Evolutionary conservation across 1,139 yeast genomes (phyloP), one percentile per base, ranked within the genome.

Genomic region (Oligophagozyma castellii): DNA sequence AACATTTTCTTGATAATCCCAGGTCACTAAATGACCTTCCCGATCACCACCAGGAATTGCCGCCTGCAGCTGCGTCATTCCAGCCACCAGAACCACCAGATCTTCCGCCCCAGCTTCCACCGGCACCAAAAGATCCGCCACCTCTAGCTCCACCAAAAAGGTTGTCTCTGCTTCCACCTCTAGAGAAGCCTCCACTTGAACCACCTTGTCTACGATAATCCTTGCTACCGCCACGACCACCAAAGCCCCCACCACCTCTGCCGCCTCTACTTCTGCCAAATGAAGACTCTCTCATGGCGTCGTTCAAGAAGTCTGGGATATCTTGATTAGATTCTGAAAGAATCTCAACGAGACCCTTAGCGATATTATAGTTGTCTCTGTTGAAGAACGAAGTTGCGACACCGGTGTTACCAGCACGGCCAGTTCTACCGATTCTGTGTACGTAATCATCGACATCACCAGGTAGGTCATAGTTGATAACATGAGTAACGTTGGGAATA

Each of bases 391-490:
- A 93, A 45, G 95, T 86, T 44, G 98, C 95, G 51, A 80, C 69
- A 78, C 98, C 98, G 42, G 79, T 75, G 66, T 89, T 89, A 70
- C 98, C 98, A 51, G 98, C 98, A 75, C 98, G 93, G 63, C 98
- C 98, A 51, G 98, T 89, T 77, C 98, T 92, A 70, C 98, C 98
- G 56, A 89, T 89, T 69, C 98, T 81, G 67, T 89, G 98, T 40
- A 89, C 98, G 56, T 89, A 89, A 62, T 89, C 98, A 60, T 89
- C 98, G 53, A 86, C 80, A 60, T 89, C 96, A 55, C 81, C 68
- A 55, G 98, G 98, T 58, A 89, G 70, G 57, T 89, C 98, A 57
- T 77, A 89, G 70, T 89, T 89, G 62, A 89, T 79, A 53, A 89
- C 98, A 57, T 86, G 96, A 26, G 93, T 78, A 47, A 89, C 98